A percentile compares a stretch with the other conserved stretches of the same genome.
Conservation (phyloP, 768 basidiomycete species). For the Xerocomellus amylosporus region DNA sequence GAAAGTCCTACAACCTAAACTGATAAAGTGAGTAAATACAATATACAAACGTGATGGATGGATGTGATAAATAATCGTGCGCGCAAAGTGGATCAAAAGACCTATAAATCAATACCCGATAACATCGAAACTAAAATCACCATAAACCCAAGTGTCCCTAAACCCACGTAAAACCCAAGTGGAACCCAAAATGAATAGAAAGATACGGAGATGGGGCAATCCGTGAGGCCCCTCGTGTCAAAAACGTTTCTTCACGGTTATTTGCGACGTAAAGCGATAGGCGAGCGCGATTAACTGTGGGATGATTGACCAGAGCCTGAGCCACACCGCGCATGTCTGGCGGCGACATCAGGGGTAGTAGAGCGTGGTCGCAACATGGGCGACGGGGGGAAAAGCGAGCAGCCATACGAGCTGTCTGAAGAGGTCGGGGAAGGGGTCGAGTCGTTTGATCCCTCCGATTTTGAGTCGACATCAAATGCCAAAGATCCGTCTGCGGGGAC, state of each 20-base stretch:
- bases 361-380: conserved; percentile 26
- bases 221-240: conserved; percentile 19
- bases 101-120: conserved; percentile 10
- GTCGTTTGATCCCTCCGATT: conserved; percentile 16
- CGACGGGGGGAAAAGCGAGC: conserved; percentile 15
- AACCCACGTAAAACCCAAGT: conserved; percentile 9
- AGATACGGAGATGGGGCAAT: conserved; percentile 2
- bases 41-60: conserved; percentile 18
- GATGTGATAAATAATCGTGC: conserved; percentile 7
- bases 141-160: conserved; percentile 8
- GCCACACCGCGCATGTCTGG: conserved; percentile 9
- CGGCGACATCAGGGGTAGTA: conserved; percentile 11
- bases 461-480: conserved; percentile 11
- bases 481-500: conserved; percentile 37
- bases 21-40: conserved; percentile 22
- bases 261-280: conserved; percentile 24
- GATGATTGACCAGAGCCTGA: conserved; percentile 11
- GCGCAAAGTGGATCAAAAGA: not conserved
- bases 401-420: conserved; percentile 18
- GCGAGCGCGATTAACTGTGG: conserved; percentile 14
- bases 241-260: conserved; percentile 21
- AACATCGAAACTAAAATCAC: not conserved
- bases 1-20: conserved; percentile 4
- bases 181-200: conserved; percentile 19
- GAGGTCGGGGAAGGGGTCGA: conserved; percentile 20